phyloP scores from a whole-genome alignment of 768 basidiomycete genomes.

The Psilocybe tampanensis region DNA sequence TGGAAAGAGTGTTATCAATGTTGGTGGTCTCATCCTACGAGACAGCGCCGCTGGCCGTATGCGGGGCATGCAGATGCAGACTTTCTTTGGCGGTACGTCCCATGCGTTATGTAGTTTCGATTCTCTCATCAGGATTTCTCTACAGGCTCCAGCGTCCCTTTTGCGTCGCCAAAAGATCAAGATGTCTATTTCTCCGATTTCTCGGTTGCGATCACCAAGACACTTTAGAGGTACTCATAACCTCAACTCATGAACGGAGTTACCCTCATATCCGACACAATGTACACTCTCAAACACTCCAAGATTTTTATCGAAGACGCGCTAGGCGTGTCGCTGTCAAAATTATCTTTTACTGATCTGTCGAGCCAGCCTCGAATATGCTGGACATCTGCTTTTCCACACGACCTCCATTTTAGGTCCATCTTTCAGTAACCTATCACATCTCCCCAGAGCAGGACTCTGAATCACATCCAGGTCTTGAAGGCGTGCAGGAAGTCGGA shows the following conservation, averaged over 20 bases:
- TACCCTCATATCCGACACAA: too few species aligned
- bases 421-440: neutral
- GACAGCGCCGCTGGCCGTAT: constrained; percentile 51
- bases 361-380: constrained; percentile 6
- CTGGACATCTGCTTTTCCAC: constrained; percentile 17
- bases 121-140: neutral
- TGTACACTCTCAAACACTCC: too few species aligned
- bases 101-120: constrained; percentile 13
- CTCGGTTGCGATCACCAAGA: constrained; percentile 60
- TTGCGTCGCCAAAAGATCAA: constrained; percentile 63
- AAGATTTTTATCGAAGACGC: neutral
- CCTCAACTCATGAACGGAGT: neutral
- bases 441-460: neutral
- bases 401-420: neutral
- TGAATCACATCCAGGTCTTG: neutral
- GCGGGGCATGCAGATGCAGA: constrained; percentile 72
- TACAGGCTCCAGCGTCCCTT: constrained; percentile 24
- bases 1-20: constrained; percentile 64
- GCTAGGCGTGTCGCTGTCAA: neutral
- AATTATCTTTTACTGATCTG: neutral
- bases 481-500: neutral
- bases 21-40: constrained; percentile 56
- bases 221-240: constrained; percentile 10
- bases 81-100: constrained; percentile 73
- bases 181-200: constrained; percentile 70